Evolutionary conservation across 148 eudicot genomes (phyloP).

Genomic region (Nepenthes gracilis): DNA sequence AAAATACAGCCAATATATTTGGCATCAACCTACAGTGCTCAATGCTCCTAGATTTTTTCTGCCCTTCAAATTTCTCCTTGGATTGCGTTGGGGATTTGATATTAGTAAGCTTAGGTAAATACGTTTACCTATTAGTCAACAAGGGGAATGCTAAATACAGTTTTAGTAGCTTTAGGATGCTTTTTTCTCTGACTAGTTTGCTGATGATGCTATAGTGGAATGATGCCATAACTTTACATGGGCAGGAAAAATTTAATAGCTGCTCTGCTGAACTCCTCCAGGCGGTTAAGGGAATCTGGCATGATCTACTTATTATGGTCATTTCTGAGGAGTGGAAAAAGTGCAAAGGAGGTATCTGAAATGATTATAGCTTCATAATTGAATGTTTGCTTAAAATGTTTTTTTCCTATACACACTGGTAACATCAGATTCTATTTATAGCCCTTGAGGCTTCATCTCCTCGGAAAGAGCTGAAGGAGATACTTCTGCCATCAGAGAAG

Average conservation of each 20-base stretch:
- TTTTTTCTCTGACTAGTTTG: too few relatives aligned
- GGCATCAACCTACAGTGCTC: too few relatives aligned
- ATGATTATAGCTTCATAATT: neutral
- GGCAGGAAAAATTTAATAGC: constrained; percentile 44
- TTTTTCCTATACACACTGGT: constrained; percentile 5
- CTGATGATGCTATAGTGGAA: too few relatives aligned
- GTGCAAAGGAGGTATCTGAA: constrained; percentile 78
- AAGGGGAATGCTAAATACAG: too few relatives aligned
- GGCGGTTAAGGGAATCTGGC: constrained; percentile 75
- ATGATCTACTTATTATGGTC: constrained; percentile 58
- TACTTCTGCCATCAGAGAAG: constrained; percentile 37
- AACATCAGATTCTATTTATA: constrained; percentile 16
- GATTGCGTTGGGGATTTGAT: too few relatives aligned
- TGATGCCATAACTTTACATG: constrained; percentile 6
- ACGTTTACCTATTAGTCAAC: too few relatives aligned
- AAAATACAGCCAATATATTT: too few relatives aligned
- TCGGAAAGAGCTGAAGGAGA: constrained; percentile 57
- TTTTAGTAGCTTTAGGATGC: too few relatives aligned
- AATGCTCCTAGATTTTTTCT: too few relatives aligned
- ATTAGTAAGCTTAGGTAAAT: too few relatives aligned
- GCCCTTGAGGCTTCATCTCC: constrained; percentile 91
- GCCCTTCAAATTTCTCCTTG: too few relatives aligned
- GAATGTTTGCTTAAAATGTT: constrained; percentile 2
- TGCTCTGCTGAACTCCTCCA: constrained; percentile 37
- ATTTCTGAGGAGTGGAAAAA: constrained; percentile 88